Percentiles rank a stretch among this genome's conserved stretches.
Evolutionary conservation across 257 asterid species (phyloP).

Genomic region (Jaltomata sinuosa): DNA sequence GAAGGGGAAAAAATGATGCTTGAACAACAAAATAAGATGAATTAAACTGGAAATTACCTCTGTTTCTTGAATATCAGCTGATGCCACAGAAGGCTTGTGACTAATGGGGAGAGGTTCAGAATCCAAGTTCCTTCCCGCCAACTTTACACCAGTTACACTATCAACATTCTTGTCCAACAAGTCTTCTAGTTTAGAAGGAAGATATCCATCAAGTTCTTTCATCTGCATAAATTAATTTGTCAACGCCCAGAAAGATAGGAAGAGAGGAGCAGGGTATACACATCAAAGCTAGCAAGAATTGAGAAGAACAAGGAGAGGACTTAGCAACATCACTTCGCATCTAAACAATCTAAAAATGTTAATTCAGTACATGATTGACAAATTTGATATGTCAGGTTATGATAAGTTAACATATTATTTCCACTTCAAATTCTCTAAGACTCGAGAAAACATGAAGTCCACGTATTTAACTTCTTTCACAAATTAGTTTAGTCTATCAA

Average conservation of each 20-base stretch:
- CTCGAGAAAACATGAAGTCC: neutral
- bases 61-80: constrained; percentile 23
- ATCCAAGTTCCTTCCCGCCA: constrained; percentile 21
- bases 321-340: neutral
- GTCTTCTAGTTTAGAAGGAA: constrained; percentile 56
- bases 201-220: constrained; percentile 58
- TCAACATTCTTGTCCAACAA: constrained; percentile 26
- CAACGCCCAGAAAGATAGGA: neutral
- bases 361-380: neutral
- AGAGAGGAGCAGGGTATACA: neutral
- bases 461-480: neutral
- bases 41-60: constrained; percentile 33
- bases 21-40: neutral
- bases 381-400: neutral
- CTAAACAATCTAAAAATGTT: neutral
- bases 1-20: neutral
- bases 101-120: constrained; percentile 22
- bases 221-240: constrained; percentile 29
- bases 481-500: neutral
- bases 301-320: neutral
- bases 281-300: neutral
- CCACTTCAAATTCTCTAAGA: neutral
- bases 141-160: constrained; percentile 12
- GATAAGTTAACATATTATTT: neutral
- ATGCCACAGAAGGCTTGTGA: constrained; percentile 14